Evolutionary conservation across 2,329 filamentous ascomycete genomes (phyloP).

Genomic region (Claviceps sp.): DNA sequence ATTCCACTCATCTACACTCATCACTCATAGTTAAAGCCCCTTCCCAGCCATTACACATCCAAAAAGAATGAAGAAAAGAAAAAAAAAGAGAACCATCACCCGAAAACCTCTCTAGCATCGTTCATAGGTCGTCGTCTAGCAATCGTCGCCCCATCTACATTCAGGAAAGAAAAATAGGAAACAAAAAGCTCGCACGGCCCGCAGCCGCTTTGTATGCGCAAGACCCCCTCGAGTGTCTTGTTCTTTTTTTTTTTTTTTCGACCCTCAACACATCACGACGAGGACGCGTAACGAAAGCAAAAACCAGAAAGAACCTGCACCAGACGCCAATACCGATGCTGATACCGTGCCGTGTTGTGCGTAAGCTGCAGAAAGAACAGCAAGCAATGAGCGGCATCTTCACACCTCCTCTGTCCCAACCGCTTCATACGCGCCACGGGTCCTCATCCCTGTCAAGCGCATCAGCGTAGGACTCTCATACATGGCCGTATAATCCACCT

Average conservation of each 20-base stretch:
- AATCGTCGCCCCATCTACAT: not conserved
- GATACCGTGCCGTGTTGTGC: not conserved
- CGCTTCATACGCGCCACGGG: slow-evolving; percentile 47
- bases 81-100: not conserved
- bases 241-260: not conserved
- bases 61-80: not conserved
- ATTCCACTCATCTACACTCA: not conserved
- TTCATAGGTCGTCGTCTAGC: not conserved
- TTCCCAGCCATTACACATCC: not conserved
- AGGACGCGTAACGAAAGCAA: not conserved
- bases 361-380: not conserved
- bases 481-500: slow-evolving; percentile 76
- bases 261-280: not conserved
- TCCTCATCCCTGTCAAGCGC: slow-evolving; percentile 35
- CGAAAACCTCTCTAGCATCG: no score
- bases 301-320: not conserved
- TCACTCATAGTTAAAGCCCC: not conserved
- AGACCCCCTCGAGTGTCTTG: not conserved
- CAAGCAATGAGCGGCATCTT: not conserved
- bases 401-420: slow-evolving; percentile 42
- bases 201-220: not conserved
- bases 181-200: not conserved
- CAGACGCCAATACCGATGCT: not conserved
- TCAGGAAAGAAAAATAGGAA: not conserved
- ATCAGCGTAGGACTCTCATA: slow-evolving; percentile 73